phyloP scores from a whole-genome alignment of 176 grass and related monocot species.

The Dendrocalamus sinicus region DNA sequence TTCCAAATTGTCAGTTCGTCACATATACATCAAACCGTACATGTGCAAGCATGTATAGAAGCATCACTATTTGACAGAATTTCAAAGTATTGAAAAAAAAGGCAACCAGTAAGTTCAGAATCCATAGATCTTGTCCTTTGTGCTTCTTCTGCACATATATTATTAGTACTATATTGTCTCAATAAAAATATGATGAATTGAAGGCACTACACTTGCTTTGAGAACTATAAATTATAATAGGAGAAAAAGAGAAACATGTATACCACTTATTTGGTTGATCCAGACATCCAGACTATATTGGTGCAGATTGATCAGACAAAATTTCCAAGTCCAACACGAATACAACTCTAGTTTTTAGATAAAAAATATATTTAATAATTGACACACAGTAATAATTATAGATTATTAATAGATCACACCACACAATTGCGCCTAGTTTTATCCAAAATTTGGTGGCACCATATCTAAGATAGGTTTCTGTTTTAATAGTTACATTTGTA shows the following conservation, averaged over 20 bases:
- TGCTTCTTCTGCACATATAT: background rate
- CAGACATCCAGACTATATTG: background rate
- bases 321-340: too few relatives aligned
- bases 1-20: too few relatives aligned
- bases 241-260: background rate
- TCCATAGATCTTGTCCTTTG: background rate
- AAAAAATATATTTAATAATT: background rate
- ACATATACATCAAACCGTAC: background rate
- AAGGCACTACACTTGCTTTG: background rate
- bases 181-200: background rate
- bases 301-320: background rate
- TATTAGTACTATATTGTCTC: background rate
- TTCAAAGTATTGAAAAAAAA: slow-evolving; percentile 12
- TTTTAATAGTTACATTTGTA: slow-evolving; percentile 12
- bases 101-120: background rate
- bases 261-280: background rate
- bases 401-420: background rate
- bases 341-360: too few relatives aligned
- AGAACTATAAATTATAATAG: background rate
- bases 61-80: background rate
- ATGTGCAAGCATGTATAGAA: background rate
- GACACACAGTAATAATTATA: background rate
- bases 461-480: background rate
- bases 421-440: background rate
- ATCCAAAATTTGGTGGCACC: background rate